Evolutionary conservation across 257 asterid genomes (phyloP).

Genomic region (Penstemon newberryi): DNA sequence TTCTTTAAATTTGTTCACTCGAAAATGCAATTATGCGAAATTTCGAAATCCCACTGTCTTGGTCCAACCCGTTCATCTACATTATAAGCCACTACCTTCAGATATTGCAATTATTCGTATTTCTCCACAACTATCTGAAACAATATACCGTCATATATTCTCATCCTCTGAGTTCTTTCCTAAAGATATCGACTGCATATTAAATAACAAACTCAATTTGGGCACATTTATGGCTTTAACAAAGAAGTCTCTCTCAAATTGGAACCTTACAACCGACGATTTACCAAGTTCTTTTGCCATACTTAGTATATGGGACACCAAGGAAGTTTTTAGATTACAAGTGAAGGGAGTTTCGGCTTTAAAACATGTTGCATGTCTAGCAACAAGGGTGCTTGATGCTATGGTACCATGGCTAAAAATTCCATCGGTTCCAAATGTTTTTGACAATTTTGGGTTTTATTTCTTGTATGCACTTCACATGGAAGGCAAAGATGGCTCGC

Average conservation of each 20-base stretch:
- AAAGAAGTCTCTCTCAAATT: slow-evolving; percentile 34
- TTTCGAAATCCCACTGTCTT: slow-evolving; percentile 68
- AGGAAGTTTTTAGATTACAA: slow-evolving; percentile 59
- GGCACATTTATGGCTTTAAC: slow-evolving; percentile 86
- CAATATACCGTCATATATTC: slow-evolving; percentile 47
- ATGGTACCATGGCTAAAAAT: slow-evolving; percentile 67
- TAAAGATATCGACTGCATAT: slow-evolving; percentile 47
- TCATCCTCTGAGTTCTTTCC: slow-evolving; percentile 64
- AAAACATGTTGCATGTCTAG: slow-evolving; percentile 54
- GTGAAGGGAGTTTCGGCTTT: slow-evolving; percentile 65
- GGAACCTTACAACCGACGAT: slow-evolving; percentile 43
- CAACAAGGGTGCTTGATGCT: slow-evolving; percentile 60
- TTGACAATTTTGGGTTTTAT: slow-evolving; percentile 61
- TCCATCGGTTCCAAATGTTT: slow-evolving; percentile 70
- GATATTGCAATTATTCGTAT: slow-evolving; percentile 39
- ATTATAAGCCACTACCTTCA: slow-evolving; percentile 48
- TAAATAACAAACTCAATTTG: slow-evolving; percentile 55
- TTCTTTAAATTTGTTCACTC: slow-evolving; percentile 63
- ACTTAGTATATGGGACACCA: slow-evolving; percentile 73
- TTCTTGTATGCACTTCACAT: slow-evolving; percentile 66
- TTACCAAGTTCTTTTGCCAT: slow-evolving; percentile 60
- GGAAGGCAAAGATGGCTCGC: slow-evolving; percentile 54
- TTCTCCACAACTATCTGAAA: slow-evolving; percentile 40
- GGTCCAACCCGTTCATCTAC: slow-evolving; percentile 82
- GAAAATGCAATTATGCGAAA: slow-evolving; percentile 54